Evolutionary conservation across 2,329 filamentous ascomycete species (phyloP), one percentile per base, ranked within the genome.

Genomic region (Orbilia ellipsospora): DNA sequence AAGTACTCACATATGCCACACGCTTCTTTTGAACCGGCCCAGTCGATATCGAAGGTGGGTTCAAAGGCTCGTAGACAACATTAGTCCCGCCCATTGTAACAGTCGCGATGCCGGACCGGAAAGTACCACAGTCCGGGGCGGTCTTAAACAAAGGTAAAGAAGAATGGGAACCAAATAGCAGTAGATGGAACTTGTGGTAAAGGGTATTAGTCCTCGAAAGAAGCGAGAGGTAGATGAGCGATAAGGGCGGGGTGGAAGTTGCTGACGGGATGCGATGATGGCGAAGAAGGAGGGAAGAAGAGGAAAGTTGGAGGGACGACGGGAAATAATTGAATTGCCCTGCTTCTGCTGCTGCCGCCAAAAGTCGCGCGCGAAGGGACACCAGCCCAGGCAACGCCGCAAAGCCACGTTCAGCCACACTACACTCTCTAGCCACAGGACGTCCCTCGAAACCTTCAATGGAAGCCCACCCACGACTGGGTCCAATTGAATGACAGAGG

Each of bases 1-100:
- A 20, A 51, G 31, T 8, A 78, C 79, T 77, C 31, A 80, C 79
- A 73, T 80, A 80, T 70, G 79, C 79, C 6, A 80, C 79, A 60
- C 79, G 75, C 60, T 80, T 79, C 65, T 76, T 72, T 56, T 77
- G 78, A 26, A 61, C 70, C 15, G 76, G 79, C 13, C 73, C 77
- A 36, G 78, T 73, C 52, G 78, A 78, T 44, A 78, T 73, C 52
- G 78, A 78, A 7, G 78, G 78, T 26, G 57, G 66, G 18, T 61
- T 40, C 10, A 61, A 28, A 28, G 73, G 60, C 50, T 76, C 73
- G 40, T 55, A 76, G 26, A 67, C 63, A 23, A 74, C 28, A 44
- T 74, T 74, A 10, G 70, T 63, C 16, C 70, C 63, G n/a, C 70
- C 70, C 70, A 74, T 74, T 54, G 44, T 68, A 50, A 48, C 36